Percentiles rank a stretch among this genome's conserved stretches.
Conservation (phyloP, 2,329 filamentous ascomycete species). For the Thelonectria discophora region DNA sequence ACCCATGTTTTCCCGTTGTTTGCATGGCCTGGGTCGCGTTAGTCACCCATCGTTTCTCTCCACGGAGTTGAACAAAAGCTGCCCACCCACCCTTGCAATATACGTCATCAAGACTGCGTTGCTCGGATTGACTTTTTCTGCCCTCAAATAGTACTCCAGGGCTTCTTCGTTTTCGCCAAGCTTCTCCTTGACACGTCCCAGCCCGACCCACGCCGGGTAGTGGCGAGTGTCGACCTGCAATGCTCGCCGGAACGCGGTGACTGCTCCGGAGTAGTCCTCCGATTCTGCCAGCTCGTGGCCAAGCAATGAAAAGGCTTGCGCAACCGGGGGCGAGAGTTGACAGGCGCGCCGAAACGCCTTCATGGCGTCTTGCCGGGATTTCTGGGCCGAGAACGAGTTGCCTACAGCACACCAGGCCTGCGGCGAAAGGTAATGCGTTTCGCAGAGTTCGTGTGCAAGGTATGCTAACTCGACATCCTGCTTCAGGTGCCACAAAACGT, state of each 20-base stretch:
- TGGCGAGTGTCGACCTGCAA: slow-evolving; percentile 33
- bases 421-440: slow-evolving; percentile 28
- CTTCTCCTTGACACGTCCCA: slow-evolving; percentile 31
- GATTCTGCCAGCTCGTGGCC: slow-evolving; percentile 33
- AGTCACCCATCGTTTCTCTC: slow-evolving; percentile 14
- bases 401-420: slow-evolving; percentile 35
- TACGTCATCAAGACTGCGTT: slow-evolving; percentile 34
- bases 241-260: slow-evolving; percentile 27
- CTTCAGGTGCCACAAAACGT: slow-evolving; percentile 36
- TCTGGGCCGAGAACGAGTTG: slow-evolving; percentile 30
- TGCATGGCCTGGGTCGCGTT: slow-evolving; percentile 21
- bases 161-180: slow-evolving; percentile 29
- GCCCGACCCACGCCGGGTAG: slow-evolving; percentile 34
- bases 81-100: slow-evolving; percentile 28
- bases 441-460: slow-evolving; percentile 33
- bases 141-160: slow-evolving; percentile 29
- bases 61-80: neutral
- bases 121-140: slow-evolving; percentile 32
- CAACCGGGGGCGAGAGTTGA: slow-evolving; percentile 27
- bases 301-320: slow-evolving; percentile 33
- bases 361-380: slow-evolving; percentile 27
- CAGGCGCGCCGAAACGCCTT: slow-evolving; percentile 31
- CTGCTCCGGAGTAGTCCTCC: slow-evolving; percentile 30
- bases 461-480: slow-evolving; percentile 33
- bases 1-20: slow-evolving; percentile 21